Evolutionary conservation across 2,329 filamentous ascomycete genomes (phyloP).

Genomic region (Colletotrichum sojae): DNA sequence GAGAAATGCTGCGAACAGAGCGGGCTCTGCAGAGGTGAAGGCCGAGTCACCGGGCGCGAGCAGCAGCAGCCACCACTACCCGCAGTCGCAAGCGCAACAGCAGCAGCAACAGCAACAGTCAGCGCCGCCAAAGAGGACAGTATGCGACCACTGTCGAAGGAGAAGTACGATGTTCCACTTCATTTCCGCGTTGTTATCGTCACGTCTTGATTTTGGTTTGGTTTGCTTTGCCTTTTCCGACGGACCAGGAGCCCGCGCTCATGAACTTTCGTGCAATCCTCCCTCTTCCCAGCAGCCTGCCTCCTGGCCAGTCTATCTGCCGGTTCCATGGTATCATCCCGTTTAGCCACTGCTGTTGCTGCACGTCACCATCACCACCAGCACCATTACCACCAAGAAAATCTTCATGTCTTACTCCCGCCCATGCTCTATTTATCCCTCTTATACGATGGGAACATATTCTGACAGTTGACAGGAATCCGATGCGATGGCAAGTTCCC

Average conservation of each 20-base stretch:
- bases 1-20: slow-evolving; percentile 41
- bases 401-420: slow-evolving; percentile 15
- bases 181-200: slow-evolving; percentile 20
- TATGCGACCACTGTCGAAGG: slow-evolving; percentile 62
- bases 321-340: slow-evolving; percentile 33
- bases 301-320: slow-evolving; percentile 39
- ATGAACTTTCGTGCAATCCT: slow-evolving; percentile 43
- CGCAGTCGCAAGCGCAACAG: not conserved
- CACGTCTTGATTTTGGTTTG: slow-evolving; percentile 13
- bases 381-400: not conserved
- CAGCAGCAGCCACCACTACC: slow-evolving; percentile 11
- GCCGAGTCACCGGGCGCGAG: slow-evolving; percentile 38
- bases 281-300: slow-evolving; percentile 41
- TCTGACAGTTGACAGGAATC: slow-evolving; percentile 52
- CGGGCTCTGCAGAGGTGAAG: slow-evolving; percentile 40
- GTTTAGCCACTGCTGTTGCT: slow-evolving; percentile 19
- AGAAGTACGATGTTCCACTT: slow-evolving; percentile 53
- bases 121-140: slow-evolving; percentile 51
- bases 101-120: slow-evolving; percentile 28
- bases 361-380: slow-evolving; percentile 31
- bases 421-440: not conserved
- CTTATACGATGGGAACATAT: not conserved
- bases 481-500: slow-evolving; percentile 63
- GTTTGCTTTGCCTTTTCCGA: not conserved
- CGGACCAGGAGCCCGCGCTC: slow-evolving; percentile 8